These are phyloP conservation scores for Dendrobium officinale DNA, from an alignment of 106 monocot species.

Conservation along the genomic window DNA sequence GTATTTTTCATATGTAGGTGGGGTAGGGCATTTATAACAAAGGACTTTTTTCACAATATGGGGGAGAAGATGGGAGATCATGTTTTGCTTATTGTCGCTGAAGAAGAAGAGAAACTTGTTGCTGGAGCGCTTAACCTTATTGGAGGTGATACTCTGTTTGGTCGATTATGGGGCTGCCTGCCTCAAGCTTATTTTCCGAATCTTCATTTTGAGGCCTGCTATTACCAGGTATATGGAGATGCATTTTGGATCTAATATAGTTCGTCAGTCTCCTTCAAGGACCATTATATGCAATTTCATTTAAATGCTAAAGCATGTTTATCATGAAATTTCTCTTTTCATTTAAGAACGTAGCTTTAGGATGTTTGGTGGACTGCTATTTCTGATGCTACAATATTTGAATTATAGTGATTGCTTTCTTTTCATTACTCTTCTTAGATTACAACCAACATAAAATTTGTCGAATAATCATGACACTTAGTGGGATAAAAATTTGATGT, in stretches of 20 bases:
- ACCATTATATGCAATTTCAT: too few relatives aligned
- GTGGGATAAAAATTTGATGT: too few relatives aligned
- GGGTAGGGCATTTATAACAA: slow-evolving; percentile 88
- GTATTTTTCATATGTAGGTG: slow-evolving; percentile 34
- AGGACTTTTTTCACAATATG: slow-evolving; percentile 79
- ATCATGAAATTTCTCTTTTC: too few relatives aligned
- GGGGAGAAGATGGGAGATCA: slow-evolving; percentile 85
- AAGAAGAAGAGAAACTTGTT: slow-evolving; percentile 77
- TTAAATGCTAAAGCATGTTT: too few relatives aligned
- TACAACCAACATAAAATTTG: too few relatives aligned
- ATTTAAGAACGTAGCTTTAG: too few relatives aligned
- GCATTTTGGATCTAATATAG: not conserved
- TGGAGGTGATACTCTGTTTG: slow-evolving; percentile 92
- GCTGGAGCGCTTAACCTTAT: slow-evolving; percentile 96
- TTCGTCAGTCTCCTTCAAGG: not conserved
- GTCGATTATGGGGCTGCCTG: slow-evolving; percentile 91
- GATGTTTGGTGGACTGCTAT: too few relatives aligned
- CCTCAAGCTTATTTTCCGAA: slow-evolving; percentile 78
- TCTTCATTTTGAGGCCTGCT: slow-evolving; percentile 98
- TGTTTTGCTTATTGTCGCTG: slow-evolving; percentile 80
- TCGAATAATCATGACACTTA: too few relatives aligned
- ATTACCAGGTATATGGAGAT: slow-evolving; percentile 75
- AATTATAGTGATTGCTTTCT: too few relatives aligned
- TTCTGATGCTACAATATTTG: too few relatives aligned
- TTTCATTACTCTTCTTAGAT: too few relatives aligned